These are phyloP conservation scores for Chaetomiaceae sp. DNA, from an alignment of 2,329 filamentous ascomycete genomes.

Conservation along the genomic window DNA sequence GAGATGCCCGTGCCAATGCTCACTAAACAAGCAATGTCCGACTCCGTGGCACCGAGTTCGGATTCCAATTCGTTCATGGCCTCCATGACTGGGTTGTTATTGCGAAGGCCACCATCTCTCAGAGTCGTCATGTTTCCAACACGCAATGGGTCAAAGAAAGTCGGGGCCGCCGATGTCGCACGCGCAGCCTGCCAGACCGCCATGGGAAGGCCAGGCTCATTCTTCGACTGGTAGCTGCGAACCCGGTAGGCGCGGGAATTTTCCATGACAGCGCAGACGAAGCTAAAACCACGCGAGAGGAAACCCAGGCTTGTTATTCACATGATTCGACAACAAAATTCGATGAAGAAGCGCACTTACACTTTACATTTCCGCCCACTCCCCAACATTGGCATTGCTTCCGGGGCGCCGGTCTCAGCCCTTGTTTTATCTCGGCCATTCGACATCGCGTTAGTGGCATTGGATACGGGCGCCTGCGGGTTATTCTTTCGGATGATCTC, in stretches of 20 bases:
- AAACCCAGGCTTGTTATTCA: background rate
- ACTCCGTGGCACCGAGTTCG: background rate
- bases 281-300: background rate
- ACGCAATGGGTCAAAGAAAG: background rate
- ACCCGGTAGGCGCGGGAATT: background rate
- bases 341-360: background rate
- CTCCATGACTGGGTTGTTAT: background rate
- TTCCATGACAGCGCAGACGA: background rate
- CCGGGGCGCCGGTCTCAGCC: background rate
- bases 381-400: background rate
- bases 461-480: background rate
- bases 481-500: background rate
- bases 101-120: background rate
- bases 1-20: background rate
- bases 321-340: background rate
- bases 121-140: background rate
- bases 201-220: background rate
- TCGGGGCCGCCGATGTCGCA: background rate
- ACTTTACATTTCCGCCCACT: background rate
- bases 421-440: background rate
- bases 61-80: background rate
- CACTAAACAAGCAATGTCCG: background rate
- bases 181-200: background rate
- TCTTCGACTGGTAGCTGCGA: background rate
- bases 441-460: background rate